These are phyloP conservation scores for Coccinonectria pachysandricola DNA, from an alignment of 2,329 filamentous ascomycete genomes.

Conservation along the genomic window DNA sequence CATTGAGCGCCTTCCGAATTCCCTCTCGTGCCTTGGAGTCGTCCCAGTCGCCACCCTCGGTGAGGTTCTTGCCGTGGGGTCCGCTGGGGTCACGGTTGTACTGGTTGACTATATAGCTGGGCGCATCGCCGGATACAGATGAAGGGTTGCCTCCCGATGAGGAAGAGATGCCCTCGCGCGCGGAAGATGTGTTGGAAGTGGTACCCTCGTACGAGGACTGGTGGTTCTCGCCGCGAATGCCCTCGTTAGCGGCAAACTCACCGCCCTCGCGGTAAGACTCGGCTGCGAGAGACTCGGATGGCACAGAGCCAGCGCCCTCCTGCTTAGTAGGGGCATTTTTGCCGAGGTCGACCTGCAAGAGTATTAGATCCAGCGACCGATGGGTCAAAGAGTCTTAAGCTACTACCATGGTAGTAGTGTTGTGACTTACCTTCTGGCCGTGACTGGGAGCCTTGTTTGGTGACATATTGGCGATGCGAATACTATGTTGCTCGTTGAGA, in stretches of 20 bases:
- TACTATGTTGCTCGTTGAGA: neutral
- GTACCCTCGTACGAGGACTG: constrained; percentile 4
- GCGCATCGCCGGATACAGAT: constrained; percentile 20
- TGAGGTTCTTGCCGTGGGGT: constrained; percentile 34
- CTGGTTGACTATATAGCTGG: constrained; percentile 28
- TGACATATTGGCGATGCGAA: constrained; percentile 11
- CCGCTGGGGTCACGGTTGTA: constrained; percentile 21
- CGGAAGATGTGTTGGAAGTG: neutral
- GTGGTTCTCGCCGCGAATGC: constrained; percentile 25
- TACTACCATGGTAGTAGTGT: too few relatives aligned
- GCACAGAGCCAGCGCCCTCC: constrained; percentile 55
- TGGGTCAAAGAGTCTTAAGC: too few relatives aligned
- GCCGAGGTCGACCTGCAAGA: constrained; percentile 35
- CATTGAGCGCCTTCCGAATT: constrained; percentile 27
- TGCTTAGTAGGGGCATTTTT: constrained; percentile 37
- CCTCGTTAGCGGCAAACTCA: constrained; percentile 49
- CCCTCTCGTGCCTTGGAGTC: constrained; percentile 24
- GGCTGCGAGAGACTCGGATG: constrained; percentile 63
- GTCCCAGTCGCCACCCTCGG: constrained; percentile 26
- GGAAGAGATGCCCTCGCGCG: neutral
- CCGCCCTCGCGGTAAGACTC: constrained; percentile 56
- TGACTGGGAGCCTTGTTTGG: constrained; percentile 7
- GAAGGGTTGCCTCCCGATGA: neutral
- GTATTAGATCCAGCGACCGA: neutral
- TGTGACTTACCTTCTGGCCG: constrained; percentile 18